These are phyloP conservation scores for Cordyceps militaris DNA, from an alignment of 2,329 filamentous ascomycete species.

Conservation along the genomic window DNA sequence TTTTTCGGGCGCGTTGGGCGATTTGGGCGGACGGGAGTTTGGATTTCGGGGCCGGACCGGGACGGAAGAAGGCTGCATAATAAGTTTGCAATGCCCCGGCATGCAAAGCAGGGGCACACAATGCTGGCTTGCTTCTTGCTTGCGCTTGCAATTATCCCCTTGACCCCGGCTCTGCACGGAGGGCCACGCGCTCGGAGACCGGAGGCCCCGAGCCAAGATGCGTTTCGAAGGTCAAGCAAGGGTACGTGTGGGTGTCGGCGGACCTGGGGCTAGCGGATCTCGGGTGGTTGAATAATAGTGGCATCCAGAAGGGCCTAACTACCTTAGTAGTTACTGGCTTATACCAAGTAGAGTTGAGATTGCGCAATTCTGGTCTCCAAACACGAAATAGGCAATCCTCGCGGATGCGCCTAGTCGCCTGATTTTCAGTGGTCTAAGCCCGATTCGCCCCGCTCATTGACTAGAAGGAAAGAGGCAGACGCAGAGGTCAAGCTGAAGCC, in stretches of 20 bases:
- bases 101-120: background rate
- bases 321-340: background rate
- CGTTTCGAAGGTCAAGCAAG: background rate
- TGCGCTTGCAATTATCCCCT: slow-evolving; percentile 11
- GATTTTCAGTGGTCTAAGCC: slow-evolving; percentile 5
- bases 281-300: background rate
- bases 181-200: background rate
- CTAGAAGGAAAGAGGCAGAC: no score
- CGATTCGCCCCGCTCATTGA: background rate
- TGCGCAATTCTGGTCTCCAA: slow-evolving; percentile 9
- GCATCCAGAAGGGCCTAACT: background rate
- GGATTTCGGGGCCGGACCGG: background rate
- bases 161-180: background rate
- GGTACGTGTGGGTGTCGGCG: slow-evolving; percentile 9
- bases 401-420: slow-evolving; percentile 9
- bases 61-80: background rate
- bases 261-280: slow-evolving; percentile 12
- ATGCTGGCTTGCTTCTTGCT: background rate
- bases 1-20: background rate
- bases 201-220: background rate
- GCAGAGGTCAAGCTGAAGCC: background rate
- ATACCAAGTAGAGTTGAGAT: slow-evolving; percentile 1
- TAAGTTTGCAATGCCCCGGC: background rate
- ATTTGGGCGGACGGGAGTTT: background rate
- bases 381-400: slow-evolving; percentile 9